A percentile compares a stretch with the other conserved stretches of the same genome.
Conservation (phyloP, 305 asterid species). For the Fraxinus greggii region DNA sequence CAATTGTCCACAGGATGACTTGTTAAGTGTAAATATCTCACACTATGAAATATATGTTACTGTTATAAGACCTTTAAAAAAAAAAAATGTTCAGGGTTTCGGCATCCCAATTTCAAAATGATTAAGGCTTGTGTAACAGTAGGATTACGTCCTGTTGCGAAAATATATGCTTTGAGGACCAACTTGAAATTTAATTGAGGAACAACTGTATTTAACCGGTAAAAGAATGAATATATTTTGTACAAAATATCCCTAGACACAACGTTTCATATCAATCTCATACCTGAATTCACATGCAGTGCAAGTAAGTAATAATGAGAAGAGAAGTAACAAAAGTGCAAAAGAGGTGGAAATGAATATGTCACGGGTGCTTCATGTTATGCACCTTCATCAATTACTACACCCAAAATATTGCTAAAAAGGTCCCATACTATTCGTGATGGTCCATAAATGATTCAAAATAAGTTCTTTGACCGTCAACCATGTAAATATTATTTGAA, state of each 20-base stretch:
- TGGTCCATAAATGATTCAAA: neutral
- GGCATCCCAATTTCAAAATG: neutral
- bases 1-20: neutral
- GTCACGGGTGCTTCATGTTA: neutral
- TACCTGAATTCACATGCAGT: neutral
- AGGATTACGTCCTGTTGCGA: neutral
- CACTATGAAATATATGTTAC: neutral
- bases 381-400: neutral
- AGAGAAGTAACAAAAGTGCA: neutral
- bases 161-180: neutral
- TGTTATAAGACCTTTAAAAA: neutral
- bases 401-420: neutral
- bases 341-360: neutral
- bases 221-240: neutral
- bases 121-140: neutral
- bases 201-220: neutral
- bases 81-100: neutral
- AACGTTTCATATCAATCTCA: neutral
- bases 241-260: neutral
- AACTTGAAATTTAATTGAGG: neutral
- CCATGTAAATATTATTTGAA: neutral
- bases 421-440: neutral
- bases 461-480: neutral
- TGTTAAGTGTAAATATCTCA: neutral
- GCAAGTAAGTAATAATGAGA: neutral